Conservation (phyloP, 345 rosid species). For the Anastatica hierochuntica region DNA sequence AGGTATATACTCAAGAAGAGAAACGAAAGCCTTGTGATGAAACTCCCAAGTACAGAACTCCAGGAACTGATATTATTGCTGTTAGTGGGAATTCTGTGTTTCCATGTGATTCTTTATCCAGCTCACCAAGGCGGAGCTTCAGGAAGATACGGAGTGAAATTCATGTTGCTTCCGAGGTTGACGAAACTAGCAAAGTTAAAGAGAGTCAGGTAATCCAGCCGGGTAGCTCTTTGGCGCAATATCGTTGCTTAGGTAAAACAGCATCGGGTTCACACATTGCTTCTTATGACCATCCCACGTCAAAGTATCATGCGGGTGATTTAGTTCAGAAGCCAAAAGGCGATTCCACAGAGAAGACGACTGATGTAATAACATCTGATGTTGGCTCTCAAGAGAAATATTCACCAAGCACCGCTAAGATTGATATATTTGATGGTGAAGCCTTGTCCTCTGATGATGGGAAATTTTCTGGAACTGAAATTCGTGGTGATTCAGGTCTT, state of each 20-base stretch:
- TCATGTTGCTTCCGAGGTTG: not conserved
- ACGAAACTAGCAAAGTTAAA: constrained; percentile 9
- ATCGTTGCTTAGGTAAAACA: constrained; percentile 17
- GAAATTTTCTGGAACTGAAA: constrained; percentile 20
- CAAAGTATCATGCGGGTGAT: constrained; percentile 25
- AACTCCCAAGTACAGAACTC: not conserved
- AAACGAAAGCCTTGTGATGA: constrained; percentile 3
- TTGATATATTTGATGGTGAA: constrained; percentile 19
- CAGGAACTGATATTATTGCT: constrained; percentile 6
- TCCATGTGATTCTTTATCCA: constrained; percentile 12
- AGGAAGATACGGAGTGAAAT: constrained; percentile 15
- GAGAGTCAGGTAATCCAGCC: constrained; percentile 10
- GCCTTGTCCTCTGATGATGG: constrained; percentile 24
- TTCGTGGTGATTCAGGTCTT: constrained; percentile 19
- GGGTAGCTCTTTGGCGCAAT: constrained; percentile 23
- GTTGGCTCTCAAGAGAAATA: constrained; percentile 30
- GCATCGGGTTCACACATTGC: constrained; percentile 19
- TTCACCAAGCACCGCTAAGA: constrained; percentile 14
- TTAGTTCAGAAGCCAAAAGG: constrained; percentile 28
- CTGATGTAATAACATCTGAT: constrained; percentile 32
- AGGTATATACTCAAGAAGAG: constrained; percentile 4
- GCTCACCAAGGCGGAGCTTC: constrained; percentile 1
- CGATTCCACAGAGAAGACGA: constrained; percentile 26
- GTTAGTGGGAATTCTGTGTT: constrained; percentile 6
- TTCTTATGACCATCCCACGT: constrained; percentile 23